Evolutionary conservation across 768 basidiomycete genomes (phyloP).

Genomic region (Boletus sensibilis): DNA sequence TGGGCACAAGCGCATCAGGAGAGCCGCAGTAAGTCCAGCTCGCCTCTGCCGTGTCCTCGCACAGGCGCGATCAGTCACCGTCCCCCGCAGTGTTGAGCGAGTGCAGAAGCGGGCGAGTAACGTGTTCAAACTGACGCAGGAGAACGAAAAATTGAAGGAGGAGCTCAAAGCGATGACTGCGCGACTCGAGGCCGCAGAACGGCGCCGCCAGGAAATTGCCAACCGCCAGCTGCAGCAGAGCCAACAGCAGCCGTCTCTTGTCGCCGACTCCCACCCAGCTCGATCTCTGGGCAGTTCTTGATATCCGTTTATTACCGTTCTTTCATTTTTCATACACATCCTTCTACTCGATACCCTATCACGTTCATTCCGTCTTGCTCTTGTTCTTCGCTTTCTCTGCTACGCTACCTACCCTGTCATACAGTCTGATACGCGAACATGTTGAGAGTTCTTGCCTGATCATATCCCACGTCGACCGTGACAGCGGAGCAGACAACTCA

Average conservation of each 20-base stretch:
- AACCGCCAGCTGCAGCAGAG: constrained; percentile 36
- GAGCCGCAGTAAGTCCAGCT: constrained; percentile 48
- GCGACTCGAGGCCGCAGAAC: constrained; percentile 72
- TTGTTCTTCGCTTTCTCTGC: constrained; percentile 14
- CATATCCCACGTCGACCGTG: constrained; percentile 7
- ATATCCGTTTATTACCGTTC: constrained; percentile 29
- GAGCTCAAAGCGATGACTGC: constrained; percentile 75
- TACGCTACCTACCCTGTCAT: constrained; percentile 6
- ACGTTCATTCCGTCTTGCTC: constrained; percentile 18
- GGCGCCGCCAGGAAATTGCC: constrained; percentile 46
- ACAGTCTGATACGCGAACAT: constrained; percentile 1
- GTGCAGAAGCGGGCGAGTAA: constrained; percentile 74
- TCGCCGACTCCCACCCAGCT: constrained; percentile 15
- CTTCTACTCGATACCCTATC: constrained; percentile 25
- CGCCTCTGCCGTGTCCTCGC: constrained; percentile 19
- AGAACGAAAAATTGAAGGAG: constrained; percentile 76
- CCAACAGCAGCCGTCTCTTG: constrained; percentile 10
- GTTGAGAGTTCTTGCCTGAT: constrained; percentile 1
- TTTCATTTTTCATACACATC: constrained; percentile 19
- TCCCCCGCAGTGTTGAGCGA: constrained; percentile 30
- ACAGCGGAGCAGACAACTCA: neutral
- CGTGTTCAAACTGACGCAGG: constrained; percentile 71
- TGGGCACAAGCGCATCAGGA: constrained; percentile 27
- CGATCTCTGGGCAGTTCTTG: constrained; percentile 23
- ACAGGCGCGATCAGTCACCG: constrained; percentile 34